Percentiles rank a stretch among this genome's conserved stretches.
phyloP scores from a whole-genome alignment of 345 rosid genomes.

The Iberis pinnata region DNA sequence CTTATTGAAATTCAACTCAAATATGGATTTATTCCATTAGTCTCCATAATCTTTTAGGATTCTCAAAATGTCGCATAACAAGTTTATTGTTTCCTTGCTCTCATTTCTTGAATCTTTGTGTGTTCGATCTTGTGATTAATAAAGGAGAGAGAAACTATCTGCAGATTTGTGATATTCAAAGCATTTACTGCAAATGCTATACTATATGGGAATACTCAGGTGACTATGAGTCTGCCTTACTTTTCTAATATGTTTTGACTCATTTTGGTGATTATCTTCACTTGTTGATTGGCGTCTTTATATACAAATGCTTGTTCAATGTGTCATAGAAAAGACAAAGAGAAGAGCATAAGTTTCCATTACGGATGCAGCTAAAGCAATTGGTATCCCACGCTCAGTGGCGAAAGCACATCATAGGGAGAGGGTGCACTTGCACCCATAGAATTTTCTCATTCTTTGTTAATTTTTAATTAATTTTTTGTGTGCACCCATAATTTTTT shows the following conservation, averaged over 20 bases:
- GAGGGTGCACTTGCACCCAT: too few species aligned
- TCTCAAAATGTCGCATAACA: neutral
- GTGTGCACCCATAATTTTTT: too few species aligned
- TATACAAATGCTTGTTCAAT: conserved; percentile 74
- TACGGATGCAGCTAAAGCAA: conserved; percentile 78
- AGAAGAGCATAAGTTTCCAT: conserved; percentile 58
- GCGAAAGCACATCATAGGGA: too few species aligned
- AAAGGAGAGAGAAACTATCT: conserved; percentile 39
- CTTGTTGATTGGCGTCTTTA: neutral
- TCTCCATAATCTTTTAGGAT: neutral
- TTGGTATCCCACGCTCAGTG: conserved; percentile 81
- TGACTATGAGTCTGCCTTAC: conserved; percentile 18
- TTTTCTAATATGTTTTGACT: neutral
- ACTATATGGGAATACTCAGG: conserved; percentile 87
- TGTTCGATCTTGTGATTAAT: neutral
- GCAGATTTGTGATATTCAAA: conserved; percentile 51
- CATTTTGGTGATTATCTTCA: neutral
- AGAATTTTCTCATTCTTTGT: too few species aligned
- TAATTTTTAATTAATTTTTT: too few species aligned
- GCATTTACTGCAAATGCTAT: conserved; percentile 68
- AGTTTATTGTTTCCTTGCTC: neutral
- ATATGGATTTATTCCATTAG: conserved; percentile 67
- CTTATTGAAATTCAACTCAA: conserved; percentile 67
- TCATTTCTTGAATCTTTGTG: conserved; percentile 3
- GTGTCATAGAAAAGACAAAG: conserved; percentile 80